Evolutionary conservation across 2,329 filamentous ascomycete species (phyloP).

Genomic region (Onygenales sp.): DNA sequence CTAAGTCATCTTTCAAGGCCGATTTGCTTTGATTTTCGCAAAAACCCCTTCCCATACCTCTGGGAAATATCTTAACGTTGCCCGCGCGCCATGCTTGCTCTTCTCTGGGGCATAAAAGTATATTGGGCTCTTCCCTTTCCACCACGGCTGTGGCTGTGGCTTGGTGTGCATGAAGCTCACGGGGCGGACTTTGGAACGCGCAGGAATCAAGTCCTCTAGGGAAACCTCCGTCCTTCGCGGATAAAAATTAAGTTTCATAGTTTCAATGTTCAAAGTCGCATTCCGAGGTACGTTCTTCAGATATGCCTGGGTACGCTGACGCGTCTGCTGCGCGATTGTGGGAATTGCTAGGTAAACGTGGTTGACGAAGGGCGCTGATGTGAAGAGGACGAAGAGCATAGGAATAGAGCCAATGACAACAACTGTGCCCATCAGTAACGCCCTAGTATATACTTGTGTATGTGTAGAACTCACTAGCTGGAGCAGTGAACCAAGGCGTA

Average conservation of each 20-base stretch:
- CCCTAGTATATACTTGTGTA: not conserved
- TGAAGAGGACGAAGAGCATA: conserved; percentile 54
- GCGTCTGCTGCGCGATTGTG: conserved; percentile 52
- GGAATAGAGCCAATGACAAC: conserved; percentile 54
- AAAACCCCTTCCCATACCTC: conserved; percentile 36
- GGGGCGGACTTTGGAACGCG: conserved; percentile 27
- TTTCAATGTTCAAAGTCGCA: conserved; percentile 35
- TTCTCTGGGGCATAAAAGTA: conserved; percentile 31
- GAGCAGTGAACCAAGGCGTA: conserved; percentile 32
- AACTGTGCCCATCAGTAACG: conserved; percentile 32
- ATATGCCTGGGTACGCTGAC: conserved; percentile 35
- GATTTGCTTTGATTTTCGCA: conserved; percentile 24
- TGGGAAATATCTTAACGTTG: conserved; percentile 32
- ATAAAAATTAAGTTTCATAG: conserved; percentile 36
- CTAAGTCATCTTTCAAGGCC: not conserved
- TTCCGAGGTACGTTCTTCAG: conserved; percentile 34
- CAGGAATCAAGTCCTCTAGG: conserved; percentile 31
- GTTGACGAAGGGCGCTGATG: conserved; percentile 61
- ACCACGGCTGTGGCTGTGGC: conserved; percentile 27
- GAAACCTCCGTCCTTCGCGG: conserved; percentile 33
- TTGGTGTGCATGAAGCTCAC: conserved; percentile 33
- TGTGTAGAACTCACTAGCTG: conserved; percentile 26
- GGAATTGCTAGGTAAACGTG: conserved; percentile 64
- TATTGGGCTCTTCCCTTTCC: conserved; percentile 24
- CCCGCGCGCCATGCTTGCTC: conserved; percentile 25